A percentile compares a stretch with the other conserved stretches of the same genome.
Conservation (phyloP, 768 basidiomycete genomes). For the Boletus pseudopeckii region DNA sequence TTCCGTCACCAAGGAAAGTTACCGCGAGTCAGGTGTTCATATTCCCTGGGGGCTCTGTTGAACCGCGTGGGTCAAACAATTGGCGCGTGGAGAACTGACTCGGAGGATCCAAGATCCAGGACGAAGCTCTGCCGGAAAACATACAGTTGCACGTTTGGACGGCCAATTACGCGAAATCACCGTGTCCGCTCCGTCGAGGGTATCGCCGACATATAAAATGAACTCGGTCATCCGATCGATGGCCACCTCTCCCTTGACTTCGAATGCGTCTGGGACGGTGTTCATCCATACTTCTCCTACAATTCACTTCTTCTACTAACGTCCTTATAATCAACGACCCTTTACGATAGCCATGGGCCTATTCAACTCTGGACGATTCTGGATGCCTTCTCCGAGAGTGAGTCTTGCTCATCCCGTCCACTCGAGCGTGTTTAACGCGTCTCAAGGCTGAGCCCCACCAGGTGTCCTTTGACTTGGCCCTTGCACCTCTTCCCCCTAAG, state of each 20-base stretch:
- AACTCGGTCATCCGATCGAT: conserved; percentile 13
- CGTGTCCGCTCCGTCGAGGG: conserved; percentile 22
- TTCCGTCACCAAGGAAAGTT: conserved; percentile 9
- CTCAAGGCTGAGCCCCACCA: conserved; percentile 34
- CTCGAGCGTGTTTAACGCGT: conserved; percentile 5
- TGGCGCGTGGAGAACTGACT: conserved; percentile 5
- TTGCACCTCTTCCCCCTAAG: conserved; percentile 25
- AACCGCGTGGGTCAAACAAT: conserved; percentile 21
- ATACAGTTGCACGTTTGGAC: conserved; percentile 1
- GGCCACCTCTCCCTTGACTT: conserved; percentile 14
- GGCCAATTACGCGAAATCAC: conserved; percentile 23
- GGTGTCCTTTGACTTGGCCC: conserved; percentile 39
- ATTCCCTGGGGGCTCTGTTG: conserved; percentile 12
- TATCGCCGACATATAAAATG: conserved; percentile 28
- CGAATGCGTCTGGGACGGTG: conserved; percentile 23
- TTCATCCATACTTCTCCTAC: conserved; percentile 17
- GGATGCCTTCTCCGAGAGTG: conserved; percentile 25
- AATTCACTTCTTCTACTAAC: conserved; percentile 14
- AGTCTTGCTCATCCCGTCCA: conserved; percentile 1
- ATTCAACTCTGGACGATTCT: conserved; percentile 21
- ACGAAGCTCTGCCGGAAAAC: conserved; percentile 7
- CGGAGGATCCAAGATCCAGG: neutral
- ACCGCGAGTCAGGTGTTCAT: conserved; percentile 12
- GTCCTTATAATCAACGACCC: conserved; percentile 21
- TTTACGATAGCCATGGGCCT: conserved; percentile 27